These are phyloP conservation scores for Triadica sebifera DNA, from an alignment of 345 rosid genomes.

Conservation along the genomic window DNA sequence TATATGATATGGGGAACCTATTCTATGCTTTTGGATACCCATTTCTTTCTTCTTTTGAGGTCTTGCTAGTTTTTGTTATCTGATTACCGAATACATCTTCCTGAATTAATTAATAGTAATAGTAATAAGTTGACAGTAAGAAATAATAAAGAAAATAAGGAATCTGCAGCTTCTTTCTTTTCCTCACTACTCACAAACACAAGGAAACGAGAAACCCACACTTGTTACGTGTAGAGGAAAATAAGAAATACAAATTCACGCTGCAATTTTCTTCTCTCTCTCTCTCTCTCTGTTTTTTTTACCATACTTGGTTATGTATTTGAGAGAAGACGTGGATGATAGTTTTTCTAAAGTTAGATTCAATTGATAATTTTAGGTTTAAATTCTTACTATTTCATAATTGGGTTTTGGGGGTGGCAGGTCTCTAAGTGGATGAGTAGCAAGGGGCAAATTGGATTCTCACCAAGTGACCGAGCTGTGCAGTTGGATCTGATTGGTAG, in stretches of 20 bases:
- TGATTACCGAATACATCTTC: neutral
- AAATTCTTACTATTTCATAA: neutral
- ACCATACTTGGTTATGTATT: neutral
- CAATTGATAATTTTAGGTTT: neutral
- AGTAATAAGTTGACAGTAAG: too few relatives aligned
- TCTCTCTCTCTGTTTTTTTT: neutral
- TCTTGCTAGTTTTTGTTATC: neutral
- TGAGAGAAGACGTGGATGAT: neutral
- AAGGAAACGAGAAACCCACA: too few relatives aligned
- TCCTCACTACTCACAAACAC: too few relatives aligned
- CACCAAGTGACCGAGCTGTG: constrained; percentile 35
- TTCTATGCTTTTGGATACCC: neutral
- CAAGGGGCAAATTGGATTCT: constrained; percentile 15
- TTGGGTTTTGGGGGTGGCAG: constrained; percentile 28
- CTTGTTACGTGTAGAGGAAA: too few relatives aligned
- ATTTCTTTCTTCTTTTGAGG: neutral
- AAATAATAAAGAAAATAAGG: too few relatives aligned
- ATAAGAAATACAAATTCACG: too few relatives aligned
- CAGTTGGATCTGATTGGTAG: constrained; percentile 46
- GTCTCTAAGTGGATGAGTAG: constrained; percentile 42
- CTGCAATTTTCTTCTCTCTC: too few relatives aligned
- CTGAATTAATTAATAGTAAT: too few relatives aligned
- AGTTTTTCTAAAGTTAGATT: neutral
- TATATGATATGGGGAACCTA: neutral
- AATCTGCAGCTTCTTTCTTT: too few relatives aligned